phyloP scores from a whole-genome alignment of 2,329 filamentous ascomycete genomes.

The Helotiales sp. region DNA sequence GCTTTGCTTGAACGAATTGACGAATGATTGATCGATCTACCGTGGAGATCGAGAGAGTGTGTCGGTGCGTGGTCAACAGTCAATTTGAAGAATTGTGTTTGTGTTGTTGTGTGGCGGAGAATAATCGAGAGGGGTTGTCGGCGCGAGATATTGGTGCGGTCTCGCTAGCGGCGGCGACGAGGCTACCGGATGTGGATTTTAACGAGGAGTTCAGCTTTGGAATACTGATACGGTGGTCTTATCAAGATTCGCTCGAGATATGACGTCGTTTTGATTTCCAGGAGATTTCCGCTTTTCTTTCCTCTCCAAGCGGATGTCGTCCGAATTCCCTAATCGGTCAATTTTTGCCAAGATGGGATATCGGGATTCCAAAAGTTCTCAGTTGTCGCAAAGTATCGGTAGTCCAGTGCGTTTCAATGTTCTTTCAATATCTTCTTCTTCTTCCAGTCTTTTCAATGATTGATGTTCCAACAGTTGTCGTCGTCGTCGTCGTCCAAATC shows the following conservation, averaged over 20 bases:
- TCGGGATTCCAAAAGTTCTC: neutral
- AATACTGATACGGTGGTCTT: neutral
- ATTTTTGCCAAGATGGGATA: neutral
- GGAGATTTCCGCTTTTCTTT: neutral
- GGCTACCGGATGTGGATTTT: neutral
- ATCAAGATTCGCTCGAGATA: neutral
- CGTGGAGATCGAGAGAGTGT: conserved; percentile 9
- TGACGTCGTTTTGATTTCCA: neutral
- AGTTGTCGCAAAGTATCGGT: neutral
- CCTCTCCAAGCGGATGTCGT: neutral
- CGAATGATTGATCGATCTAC: conserved; percentile 3
- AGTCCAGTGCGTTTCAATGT: neutral
- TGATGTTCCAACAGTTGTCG: neutral
- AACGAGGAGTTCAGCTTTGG: neutral
- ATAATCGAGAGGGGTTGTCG: neutral
- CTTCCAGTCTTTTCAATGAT: neutral
- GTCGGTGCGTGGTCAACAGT: neutral
- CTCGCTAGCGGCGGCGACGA: conserved; percentile 14
- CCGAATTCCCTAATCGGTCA: neutral
- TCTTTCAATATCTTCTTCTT: neutral
- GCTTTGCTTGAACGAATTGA: neutral
- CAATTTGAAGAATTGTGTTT: neutral
- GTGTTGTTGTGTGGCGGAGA: neutral
- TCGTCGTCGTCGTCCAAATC: neutral
- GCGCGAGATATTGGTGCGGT: neutral